Evolutionary conservation across 1,284 basidiomycete genomes (phyloP), one percentile per base, ranked within the genome.

Genomic region (Boletus smithii): DNA sequence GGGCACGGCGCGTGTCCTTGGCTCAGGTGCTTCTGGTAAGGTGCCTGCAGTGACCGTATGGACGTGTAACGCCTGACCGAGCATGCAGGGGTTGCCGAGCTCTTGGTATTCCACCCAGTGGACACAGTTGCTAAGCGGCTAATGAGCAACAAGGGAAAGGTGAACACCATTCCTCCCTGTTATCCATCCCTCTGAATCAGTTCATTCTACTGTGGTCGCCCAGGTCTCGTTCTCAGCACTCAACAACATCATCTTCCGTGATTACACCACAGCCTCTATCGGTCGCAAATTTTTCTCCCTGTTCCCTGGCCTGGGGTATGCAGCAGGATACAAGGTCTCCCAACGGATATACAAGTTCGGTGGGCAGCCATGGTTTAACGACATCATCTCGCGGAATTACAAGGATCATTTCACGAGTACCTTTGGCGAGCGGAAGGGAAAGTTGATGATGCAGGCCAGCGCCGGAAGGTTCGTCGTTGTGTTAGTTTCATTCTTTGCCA

Each of bases 321-420:
- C 95, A 4, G 95, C 93, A 26, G 93, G 94, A 0, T 99, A 99
- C 84, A 99, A 99, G 71, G 74, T 97, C 61, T 73, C 91, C 1
- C 93, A 97, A 71, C 82, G 92, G 42, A 81, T 95, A 61, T 97
- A 97, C 84, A 99, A 98, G 74, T 99, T 98, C 61, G 95, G 97
- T 52, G 97, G 95, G 2, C 95, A 99, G 71, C 95, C 97, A 18
- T 98, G 87, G 80, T 97, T 97, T 71, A 91, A 95, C 69, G 94
- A 98, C 72, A 69, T 95, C 65, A 85, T 99, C 65, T 80, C 81
- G 58, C 81, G 77, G 60, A 74, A 89, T 67, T 85, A 84, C 73
- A 89, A 88, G 66, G 72, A 77, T 26, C 68, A 74, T 52, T 98
- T 97, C 72, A 88, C 83, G 45, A 83, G 79, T 59, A 70, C 80